Conservation (phyloP, 768 basidiomycete genomes). For the Rossbeevera mucosa region DNA sequence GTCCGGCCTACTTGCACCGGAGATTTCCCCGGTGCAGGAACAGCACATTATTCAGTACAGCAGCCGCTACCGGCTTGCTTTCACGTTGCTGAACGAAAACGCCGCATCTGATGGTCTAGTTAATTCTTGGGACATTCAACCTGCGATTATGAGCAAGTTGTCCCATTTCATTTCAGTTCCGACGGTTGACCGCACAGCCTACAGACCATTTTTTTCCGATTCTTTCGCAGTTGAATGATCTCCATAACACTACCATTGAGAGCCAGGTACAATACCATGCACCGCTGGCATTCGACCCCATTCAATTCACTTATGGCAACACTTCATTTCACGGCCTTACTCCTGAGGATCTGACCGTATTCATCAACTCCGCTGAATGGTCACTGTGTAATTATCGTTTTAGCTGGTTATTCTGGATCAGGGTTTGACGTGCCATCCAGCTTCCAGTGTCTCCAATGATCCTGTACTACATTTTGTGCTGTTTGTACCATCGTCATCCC, state of each 20-base stretch:
- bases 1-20: slow-evolving; percentile 38
- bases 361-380: slow-evolving; percentile 97
- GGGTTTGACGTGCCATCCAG: slow-evolving; percentile 37
- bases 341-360: slow-evolving; percentile 83
- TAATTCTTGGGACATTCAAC: slow-evolving; percentile 67
- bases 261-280: slow-evolving; percentile 93
- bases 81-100: slow-evolving; percentile 91
- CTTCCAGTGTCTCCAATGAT: slow-evolving; percentile 88
- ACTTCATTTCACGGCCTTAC: slow-evolving; percentile 52
- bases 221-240: slow-evolving; percentile 48
- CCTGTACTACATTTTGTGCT: slow-evolving; percentile 91
- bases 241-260: slow-evolving; percentile 92
- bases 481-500: slow-evolving; percentile 73
- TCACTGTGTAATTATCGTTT: slow-evolving; percentile 61
- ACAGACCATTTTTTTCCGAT: slow-evolving; percentile 70
- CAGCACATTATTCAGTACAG: slow-evolving; percentile 70
- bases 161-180: slow-evolving; percentile 11
- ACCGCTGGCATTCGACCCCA: slow-evolving; percentile 77
- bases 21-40: slow-evolving; percentile 45
- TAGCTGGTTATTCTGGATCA: background rate
- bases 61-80: slow-evolving; percentile 79
- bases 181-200: slow-evolving; percentile 11
- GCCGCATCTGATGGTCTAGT: slow-evolving; percentile 58
- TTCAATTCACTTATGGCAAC: slow-evolving; percentile 28
- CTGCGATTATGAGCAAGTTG: slow-evolving; percentile 58